phyloP scores from a whole-genome alignment of 495 filamentous ascomycete genomes.

The Aspergillus affinis region DNA sequence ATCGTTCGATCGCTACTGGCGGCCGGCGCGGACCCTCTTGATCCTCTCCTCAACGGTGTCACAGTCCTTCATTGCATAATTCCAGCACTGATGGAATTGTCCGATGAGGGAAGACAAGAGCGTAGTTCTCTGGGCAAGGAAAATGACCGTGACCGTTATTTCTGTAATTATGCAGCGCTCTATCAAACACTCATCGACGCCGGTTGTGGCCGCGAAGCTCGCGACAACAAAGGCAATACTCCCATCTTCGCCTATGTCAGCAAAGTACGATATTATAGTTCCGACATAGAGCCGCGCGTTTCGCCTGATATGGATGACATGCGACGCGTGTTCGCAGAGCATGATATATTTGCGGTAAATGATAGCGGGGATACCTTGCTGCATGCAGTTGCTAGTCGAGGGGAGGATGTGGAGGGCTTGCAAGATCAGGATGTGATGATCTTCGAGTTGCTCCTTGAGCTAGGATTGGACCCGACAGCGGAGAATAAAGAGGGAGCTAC shows the following conservation, averaged over 20 bases:
- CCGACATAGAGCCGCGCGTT: neutral
- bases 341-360: constrained; percentile 17
- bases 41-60: constrained; percentile 1
- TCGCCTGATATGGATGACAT: neutral
- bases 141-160: neutral
- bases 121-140: too few relatives aligned
- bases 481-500: constrained; percentile 17
- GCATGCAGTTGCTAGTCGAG: constrained; percentile 10
- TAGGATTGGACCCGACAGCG: constrained; percentile 4
- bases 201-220: constrained; percentile 20
- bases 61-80: constrained; percentile 6
- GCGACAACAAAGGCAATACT: constrained; percentile 27
- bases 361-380: constrained; percentile 15
- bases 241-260: constrained; percentile 26
- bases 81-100: neutral
- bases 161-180: constrained; percentile 1
- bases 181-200: constrained; percentile 16
- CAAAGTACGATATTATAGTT: constrained; percentile 1
- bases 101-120: neutral
- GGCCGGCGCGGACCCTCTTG: neutral
- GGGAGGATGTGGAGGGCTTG: neutral
- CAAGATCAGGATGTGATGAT: neutral
- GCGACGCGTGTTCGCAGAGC: neutral
- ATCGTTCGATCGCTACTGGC: too few relatives aligned
- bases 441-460: constrained; percentile 7